A percentile compares a stretch with the other conserved stretches of the same genome.
phyloP scores from a whole-genome alignment of 192 early-diverging fungal species.

The Gaertneriomyces sp. region DNA sequence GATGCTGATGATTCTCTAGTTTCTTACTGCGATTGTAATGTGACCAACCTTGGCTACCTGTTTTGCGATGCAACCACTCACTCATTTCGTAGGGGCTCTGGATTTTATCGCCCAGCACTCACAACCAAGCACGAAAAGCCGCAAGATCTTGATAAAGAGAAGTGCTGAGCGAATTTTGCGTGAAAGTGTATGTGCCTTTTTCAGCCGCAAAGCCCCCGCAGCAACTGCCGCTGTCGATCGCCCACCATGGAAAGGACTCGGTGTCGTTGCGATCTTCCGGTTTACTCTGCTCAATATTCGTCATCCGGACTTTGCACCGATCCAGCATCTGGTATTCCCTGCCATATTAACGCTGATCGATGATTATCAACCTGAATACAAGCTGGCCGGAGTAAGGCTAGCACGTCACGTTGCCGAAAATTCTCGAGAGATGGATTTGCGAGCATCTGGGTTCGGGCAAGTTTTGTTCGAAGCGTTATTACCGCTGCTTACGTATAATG shows the following conservation, averaged over 20 bases:
- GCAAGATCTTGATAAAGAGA: no score
- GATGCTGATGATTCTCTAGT: not conserved
- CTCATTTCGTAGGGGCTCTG: not conserved
- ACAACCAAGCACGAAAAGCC: no score
- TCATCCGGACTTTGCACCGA: conserved; percentile 18
- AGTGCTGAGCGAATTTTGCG: no score
- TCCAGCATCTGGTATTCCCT: conserved; percentile 35
- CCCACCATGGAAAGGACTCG: not conserved
- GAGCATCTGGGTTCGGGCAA: conserved; percentile 29
- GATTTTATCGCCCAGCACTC: no score
- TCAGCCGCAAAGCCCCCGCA: not conserved
- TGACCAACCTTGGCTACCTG: no score
- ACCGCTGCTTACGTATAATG: conserved; percentile 28
- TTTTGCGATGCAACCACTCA: not conserved
- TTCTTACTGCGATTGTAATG: no score
- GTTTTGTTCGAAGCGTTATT: conserved; percentile 33
- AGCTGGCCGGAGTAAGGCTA: conserved; percentile 25
- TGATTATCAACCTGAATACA: conserved; percentile 38
- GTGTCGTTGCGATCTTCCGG: not conserved
- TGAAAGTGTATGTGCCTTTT: not conserved
- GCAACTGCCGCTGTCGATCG: not conserved
- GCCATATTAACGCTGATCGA: conserved; percentile 34
- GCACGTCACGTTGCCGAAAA: conserved; percentile 18
- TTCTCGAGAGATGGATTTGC: conserved; percentile 23
- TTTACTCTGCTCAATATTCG: not conserved